Evolutionary conservation across 352 stramenopile species (phyloP), one percentile per base, ranked within the genome.

Genomic region (Pythium aristosporum): DNA sequence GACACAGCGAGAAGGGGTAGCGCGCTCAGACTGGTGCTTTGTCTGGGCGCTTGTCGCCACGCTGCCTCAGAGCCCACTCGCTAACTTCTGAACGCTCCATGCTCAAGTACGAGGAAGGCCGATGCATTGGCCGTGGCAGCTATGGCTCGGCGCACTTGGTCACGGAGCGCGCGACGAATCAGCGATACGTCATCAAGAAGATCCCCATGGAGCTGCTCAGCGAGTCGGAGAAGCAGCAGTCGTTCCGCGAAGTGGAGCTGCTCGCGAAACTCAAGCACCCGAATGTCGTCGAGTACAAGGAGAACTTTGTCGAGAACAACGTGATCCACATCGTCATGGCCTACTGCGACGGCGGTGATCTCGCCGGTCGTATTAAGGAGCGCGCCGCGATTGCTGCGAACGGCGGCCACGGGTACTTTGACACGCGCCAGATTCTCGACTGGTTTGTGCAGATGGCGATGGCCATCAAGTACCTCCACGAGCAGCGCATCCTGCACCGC

Each of bases 261-360:
- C 72, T 98, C 63, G 74, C 93, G 60, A 87, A 86, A 67, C 79
- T 98, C 54, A 83, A 88, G 46, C 91, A 98, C 63, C 93, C 94
- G 15, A 98, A 97, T 62, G 97, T 98, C 66, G 93, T 98, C 55
- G 88, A 94, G 56, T 98, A 98, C 76, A 96, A 89, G 58, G 95
- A 98, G 55, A 96, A 75, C 68, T 97, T 98, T 67, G 82, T 84
- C 11, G 59, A 77, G 44, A 69, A 79, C 50, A 81, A 90, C 51
- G 77, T 92, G 20, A 79, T 98, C 57, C 96, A 96, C 68, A 98
- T 98, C 63, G 89, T 97, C 55, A 98, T 98, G 95, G 88, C 91
- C 28, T 98, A 98, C 66, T 98, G 92, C 66, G 95, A 98, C 71
- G 91, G 93, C 21, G 91, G 91, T 9, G 89, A 97, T 67, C 69